These are phyloP conservation scores for Borealophlyctis nickersoniae DNA, from an alignment of 192 early-diverging fungal species.

Conservation along the genomic window DNA sequence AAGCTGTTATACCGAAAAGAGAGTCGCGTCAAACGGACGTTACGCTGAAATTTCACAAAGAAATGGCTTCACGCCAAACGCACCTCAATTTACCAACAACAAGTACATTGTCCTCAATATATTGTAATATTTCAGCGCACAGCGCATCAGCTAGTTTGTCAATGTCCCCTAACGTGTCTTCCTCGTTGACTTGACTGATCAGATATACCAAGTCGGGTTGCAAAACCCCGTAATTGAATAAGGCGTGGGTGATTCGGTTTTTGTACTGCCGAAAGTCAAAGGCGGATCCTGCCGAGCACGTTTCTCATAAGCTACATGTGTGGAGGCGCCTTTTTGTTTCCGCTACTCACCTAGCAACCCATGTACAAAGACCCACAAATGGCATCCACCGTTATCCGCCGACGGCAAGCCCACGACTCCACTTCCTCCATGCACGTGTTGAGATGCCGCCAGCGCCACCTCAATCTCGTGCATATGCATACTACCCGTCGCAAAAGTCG, in stretches of 20 bases:
- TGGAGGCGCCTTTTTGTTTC: background rate
- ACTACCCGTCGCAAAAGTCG: background rate
- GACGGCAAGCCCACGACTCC: background rate
- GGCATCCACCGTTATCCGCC: background rate
- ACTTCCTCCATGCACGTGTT: background rate
- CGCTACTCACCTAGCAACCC: conserved; percentile 16
- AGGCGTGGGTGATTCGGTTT: conserved; percentile 13
- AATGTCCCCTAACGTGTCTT: conserved; percentile 25
- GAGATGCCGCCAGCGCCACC: background rate
- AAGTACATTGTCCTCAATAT: background rate
- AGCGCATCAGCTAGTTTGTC: conserved; percentile 14
- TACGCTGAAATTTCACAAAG: background rate
- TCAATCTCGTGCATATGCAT: conserved; percentile 2
- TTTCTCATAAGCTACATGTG: background rate
- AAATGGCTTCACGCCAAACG: background rate
- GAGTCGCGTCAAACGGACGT: background rate
- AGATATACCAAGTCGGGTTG: conserved; percentile 7
- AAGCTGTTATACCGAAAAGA: conserved; percentile 13
- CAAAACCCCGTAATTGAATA: conserved; percentile 3
- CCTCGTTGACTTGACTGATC: conserved; percentile 18
- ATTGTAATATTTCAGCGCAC: conserved; percentile 17
- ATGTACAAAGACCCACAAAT: conserved; percentile 37
- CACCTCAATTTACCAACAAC: conserved; percentile 15
- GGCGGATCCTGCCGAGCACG: conserved; percentile 9
- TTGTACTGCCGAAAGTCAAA: conserved; percentile 27